A percentile compares a stretch with the other conserved stretches of the same genome.
Evolutionary conservation across 169 alveolate species (phyloP).

Genomic region (Cryptosporidium andersoni): DNA sequence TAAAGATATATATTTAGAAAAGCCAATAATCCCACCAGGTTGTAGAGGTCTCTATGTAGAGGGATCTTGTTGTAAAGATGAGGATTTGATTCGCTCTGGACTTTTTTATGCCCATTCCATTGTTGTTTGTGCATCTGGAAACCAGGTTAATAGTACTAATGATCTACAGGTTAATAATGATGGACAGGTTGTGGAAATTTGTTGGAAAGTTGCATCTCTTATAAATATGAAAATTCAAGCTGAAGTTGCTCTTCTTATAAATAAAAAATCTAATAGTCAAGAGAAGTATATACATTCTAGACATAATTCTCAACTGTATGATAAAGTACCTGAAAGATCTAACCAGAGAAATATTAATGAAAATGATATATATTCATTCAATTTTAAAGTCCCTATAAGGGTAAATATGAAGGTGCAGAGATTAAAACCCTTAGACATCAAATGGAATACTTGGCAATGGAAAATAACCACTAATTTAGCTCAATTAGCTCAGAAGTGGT

Average conservation of each 20-base stretch:
- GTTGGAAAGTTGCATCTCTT: slow-evolving; percentile 61
- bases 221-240: slow-evolving; percentile 69
- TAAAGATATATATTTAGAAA: slow-evolving; percentile 34
- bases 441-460: slow-evolving; percentile 71
- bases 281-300: not conserved
- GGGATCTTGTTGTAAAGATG: slow-evolving; percentile 57
- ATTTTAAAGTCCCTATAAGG: not conserved
- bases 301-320: not conserved
- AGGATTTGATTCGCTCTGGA: slow-evolving; percentile 61
- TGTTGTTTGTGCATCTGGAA: slow-evolving; percentile 59
- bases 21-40: slow-evolving; percentile 57
- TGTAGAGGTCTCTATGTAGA: slow-evolving; percentile 37
- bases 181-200: slow-evolving; percentile 35
- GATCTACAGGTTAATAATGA: slow-evolving; percentile 17
- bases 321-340: not conserved
- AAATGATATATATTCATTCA: not conserved
- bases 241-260: slow-evolving; percentile 15
- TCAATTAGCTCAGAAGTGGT: slow-evolving; percentile 62
- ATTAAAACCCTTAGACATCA: slow-evolving; percentile 14
- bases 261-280: slow-evolving; percentile 16
- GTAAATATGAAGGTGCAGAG: slow-evolving; percentile 11
- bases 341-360: not conserved
- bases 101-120: slow-evolving; percentile 64
- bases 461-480: slow-evolving; percentile 63
- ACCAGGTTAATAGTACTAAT: not conserved